These are phyloP conservation scores for Salix udensis DNA, from an alignment of 345 rosid genomes.

Conservation along the genomic window DNA sequence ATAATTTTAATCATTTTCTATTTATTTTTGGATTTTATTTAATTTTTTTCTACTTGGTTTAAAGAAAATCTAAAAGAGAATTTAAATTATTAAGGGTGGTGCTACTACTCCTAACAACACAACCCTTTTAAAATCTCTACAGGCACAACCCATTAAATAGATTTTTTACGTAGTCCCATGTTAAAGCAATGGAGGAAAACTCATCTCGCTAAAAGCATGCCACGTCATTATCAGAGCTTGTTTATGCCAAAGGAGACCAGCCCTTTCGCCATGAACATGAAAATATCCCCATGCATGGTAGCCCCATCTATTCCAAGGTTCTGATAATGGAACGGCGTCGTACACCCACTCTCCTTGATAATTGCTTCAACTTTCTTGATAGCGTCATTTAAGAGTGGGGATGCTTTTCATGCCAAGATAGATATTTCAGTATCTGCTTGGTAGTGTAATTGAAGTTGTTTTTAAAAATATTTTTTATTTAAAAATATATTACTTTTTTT, in stretches of 20 bases:
- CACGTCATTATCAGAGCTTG: conserved; percentile 15
- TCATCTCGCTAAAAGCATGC: background rate
- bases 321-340: background rate
- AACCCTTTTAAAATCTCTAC: too few relatives aligned
- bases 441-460: too few relatives aligned
- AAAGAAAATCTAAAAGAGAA: too few relatives aligned
- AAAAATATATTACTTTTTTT: too few relatives aligned
- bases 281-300: conserved; percentile 13
- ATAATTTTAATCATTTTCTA: too few relatives aligned
- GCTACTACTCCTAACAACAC: too few relatives aligned
- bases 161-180: background rate
- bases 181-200: background rate
- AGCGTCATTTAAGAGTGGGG: background rate
- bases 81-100: too few relatives aligned
- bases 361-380: background rate
- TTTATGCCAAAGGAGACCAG: conserved; percentile 5
- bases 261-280: conserved; percentile 10
- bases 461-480: too few relatives aligned
- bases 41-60: too few relatives aligned
- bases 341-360: background rate
- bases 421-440: too few relatives aligned
- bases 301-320: conserved; percentile 1
- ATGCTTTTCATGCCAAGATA: background rate
- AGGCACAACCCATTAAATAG: too few relatives aligned
- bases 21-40: too few relatives aligned